These are phyloP conservation scores for Daldinia sp. DNA, from an alignment of 2,329 filamentous ascomycete species.

Conservation along the genomic window DNA sequence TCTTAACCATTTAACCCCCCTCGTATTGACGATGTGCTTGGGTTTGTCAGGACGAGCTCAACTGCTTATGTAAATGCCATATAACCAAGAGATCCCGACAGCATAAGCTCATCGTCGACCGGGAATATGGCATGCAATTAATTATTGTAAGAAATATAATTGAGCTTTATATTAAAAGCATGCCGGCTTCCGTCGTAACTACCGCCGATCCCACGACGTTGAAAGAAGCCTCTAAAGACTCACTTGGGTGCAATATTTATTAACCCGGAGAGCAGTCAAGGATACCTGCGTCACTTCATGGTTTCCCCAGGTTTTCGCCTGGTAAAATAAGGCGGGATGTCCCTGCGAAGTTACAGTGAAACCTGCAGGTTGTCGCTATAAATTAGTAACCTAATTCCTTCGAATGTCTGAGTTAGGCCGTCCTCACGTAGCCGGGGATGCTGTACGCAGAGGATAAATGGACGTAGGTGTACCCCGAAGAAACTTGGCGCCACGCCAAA, in stretches of 20 bases:
- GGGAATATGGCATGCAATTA: conserved; percentile 21
- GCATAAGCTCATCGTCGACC: conserved; percentile 11
- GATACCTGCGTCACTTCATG: conserved; percentile 14
- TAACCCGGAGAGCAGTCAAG: conserved; percentile 26
- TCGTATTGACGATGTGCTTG: background rate
- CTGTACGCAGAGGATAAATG: conserved; percentile 17
- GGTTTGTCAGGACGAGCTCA: background rate
- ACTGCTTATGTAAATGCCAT: conserved; percentile 20
- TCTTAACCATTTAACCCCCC: background rate
- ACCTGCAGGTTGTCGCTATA: conserved; percentile 10
- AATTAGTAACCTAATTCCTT: conserved; percentile 28
- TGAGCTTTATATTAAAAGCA: conserved; percentile 20
- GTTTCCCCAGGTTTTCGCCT: conserved; percentile 31
- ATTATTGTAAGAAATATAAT: conserved; percentile 14
- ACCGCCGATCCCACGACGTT: conserved; percentile 14
- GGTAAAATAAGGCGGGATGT: conserved; percentile 17
- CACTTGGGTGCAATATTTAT: conserved; percentile 1
- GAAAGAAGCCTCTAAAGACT: background rate
- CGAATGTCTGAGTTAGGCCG: conserved; percentile 11
- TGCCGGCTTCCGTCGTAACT: conserved; percentile 11
- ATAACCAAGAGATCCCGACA: conserved; percentile 8
- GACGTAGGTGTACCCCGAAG: conserved; percentile 21
- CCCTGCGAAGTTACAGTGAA: conserved; percentile 10
- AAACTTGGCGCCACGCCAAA: conserved; percentile 13
- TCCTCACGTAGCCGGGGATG: background rate